phyloP scores from a whole-genome alignment of 2,329 filamentous ascomycete genomes.

The Paraconiothyrium brasiliense region DNA sequence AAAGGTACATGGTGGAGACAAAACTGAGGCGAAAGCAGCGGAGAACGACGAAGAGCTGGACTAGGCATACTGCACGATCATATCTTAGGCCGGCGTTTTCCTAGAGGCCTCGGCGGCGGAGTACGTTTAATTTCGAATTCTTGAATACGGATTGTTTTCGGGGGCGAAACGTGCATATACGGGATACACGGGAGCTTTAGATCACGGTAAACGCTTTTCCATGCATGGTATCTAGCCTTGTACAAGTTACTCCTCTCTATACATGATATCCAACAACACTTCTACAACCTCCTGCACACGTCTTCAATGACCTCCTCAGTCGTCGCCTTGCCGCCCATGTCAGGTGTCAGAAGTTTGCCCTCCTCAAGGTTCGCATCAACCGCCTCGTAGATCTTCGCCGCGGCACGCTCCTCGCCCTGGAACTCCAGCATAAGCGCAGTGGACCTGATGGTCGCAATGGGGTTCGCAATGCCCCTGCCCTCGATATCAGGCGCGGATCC shows the following conservation, averaged over 20 bases:
- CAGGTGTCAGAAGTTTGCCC: constrained; percentile 82
- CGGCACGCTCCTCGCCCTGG: constrained; percentile 84
- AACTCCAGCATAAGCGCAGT: constrained; percentile 97
- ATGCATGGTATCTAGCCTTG: constrained; percentile 2
- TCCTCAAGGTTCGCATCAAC: constrained; percentile 91
- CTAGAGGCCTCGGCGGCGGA: background rate
- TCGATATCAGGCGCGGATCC: constrained; percentile 95
- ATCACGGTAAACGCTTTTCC: constrained; percentile 10
- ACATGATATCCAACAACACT: background rate
- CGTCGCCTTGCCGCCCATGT: constrained; percentile 86
- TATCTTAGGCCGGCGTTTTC: constrained; percentile 2
- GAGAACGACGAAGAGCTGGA: constrained; percentile 35
- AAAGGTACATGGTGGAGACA: constrained; percentile 28
- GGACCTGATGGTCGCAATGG: constrained; percentile 91
- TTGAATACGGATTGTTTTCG: background rate
- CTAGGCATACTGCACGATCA: constrained; percentile 14
- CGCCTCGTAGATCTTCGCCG: constrained; percentile 87
- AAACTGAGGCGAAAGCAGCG: constrained; percentile 10
- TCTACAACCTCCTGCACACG: constrained; percentile 81
- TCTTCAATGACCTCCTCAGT: constrained; percentile 90
- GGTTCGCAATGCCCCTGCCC: constrained; percentile 92
- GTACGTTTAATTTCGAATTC: background rate
- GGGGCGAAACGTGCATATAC: constrained; percentile 3
- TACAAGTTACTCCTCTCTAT: constrained; percentile 1
- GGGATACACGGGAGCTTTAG: constrained; percentile 13